These are phyloP conservation scores for Huntiella abstrusa DNA, from an alignment of 2,329 filamentous ascomycete genomes.

Conservation along the genomic window DNA sequence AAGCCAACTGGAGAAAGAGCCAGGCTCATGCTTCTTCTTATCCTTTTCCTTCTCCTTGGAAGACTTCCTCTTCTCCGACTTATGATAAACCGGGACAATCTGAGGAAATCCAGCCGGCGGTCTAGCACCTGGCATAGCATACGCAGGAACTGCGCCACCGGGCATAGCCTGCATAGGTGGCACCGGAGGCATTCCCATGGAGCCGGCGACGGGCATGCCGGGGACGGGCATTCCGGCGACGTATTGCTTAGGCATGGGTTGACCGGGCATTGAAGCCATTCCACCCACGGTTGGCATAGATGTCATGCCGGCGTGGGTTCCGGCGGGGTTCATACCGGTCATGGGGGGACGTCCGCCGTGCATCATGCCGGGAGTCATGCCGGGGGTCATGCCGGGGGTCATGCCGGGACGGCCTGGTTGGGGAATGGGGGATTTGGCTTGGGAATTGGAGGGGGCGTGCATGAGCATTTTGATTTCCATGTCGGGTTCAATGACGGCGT, in stretches of 20 bases:
- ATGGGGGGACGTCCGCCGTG: neutral
- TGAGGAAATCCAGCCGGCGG: neutral
- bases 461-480: conserved; percentile 35
- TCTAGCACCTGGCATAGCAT: neutral
- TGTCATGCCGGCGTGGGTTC: neutral
- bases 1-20: neutral
- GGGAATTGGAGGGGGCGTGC: conserved; percentile 36
- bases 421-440: conserved; percentile 6
- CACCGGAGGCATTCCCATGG: neutral
- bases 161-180: neutral
- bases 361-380: neutral
- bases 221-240: neutral
- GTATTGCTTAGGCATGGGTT: neutral
- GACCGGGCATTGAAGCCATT: neutral
- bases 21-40: neutral
- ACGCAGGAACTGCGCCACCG: neutral
- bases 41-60: conserved; percentile 3
- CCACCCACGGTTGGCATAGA: neutral
- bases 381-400: neutral
- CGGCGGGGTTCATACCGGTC: too few relatives aligned
- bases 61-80: neutral
- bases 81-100: neutral
- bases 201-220: neutral
- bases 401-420: neutral
- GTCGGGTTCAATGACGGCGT: conserved; percentile 62